Conservation (phyloP, 257 asterid genomes). For the Sherardia arvensis region DNA sequence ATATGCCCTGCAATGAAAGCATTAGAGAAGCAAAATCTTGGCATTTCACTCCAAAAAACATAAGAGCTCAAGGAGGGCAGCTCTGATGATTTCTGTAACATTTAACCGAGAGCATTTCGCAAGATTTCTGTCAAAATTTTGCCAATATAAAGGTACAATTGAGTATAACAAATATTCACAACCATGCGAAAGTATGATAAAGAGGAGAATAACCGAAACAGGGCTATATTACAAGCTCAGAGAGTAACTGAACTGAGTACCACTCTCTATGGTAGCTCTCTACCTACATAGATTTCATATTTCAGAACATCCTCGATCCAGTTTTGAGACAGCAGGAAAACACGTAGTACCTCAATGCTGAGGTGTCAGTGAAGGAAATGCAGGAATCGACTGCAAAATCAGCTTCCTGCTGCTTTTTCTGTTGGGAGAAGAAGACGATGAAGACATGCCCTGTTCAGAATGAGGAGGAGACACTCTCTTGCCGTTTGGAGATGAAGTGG, state of each 20-base stretch:
- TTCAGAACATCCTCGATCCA: neutral
- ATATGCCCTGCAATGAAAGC: too few species aligned
- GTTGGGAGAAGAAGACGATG: slow-evolving; percentile 12
- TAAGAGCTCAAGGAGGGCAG: neutral
- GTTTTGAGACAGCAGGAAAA: neutral
- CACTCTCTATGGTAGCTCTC: slow-evolving; percentile 16
- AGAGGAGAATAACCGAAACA: slow-evolving; percentile 5
- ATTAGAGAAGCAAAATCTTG: too few species aligned
- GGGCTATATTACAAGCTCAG: slow-evolving; percentile 18
- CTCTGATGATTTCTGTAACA: neutral
- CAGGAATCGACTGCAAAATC: slow-evolving; percentile 62
- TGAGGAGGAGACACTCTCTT: slow-evolving; percentile 82
- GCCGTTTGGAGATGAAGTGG: slow-evolving; percentile 57
- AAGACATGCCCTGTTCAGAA: slow-evolving; percentile 20
- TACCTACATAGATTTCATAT: neutral
- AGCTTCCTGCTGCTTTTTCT: slow-evolving; percentile 63
- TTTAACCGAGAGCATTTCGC: neutral
- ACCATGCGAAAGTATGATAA: neutral
- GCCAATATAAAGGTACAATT: too few species aligned
- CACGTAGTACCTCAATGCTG: slow-evolving; percentile 24
- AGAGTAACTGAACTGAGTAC: neutral
- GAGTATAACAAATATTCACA: slow-evolving; percentile 1
- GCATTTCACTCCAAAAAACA: too few species aligned
- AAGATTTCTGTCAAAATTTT: neutral
- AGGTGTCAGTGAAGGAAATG: slow-evolving; percentile 61